A percentile compares a stretch with the other conserved stretches of the same genome.
Conservation (phyloP, 2,329 filamentous ascomycete species). For the Penicillium olsonii region DNA sequence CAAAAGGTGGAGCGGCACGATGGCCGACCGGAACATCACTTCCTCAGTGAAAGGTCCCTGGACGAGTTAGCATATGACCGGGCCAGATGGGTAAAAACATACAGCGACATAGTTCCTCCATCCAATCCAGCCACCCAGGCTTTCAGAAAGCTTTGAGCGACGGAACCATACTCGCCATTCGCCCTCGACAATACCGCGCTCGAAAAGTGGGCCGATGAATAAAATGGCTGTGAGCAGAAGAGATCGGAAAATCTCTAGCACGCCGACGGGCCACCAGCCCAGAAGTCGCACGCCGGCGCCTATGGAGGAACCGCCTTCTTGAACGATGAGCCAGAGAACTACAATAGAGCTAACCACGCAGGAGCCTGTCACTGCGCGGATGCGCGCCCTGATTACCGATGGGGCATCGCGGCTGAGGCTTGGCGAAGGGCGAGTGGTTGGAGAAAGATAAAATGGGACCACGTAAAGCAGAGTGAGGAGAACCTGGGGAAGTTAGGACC, state of each 20-base stretch:
- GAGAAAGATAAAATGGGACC: conserved; percentile 82
- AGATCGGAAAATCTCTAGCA: conserved; percentile 63
- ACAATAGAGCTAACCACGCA: conserved; percentile 67
- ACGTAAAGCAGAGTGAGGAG: conserved; percentile 89
- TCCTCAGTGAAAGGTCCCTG: conserved; percentile 90
- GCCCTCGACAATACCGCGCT: conserved; percentile 71
- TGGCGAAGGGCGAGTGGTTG: conserved; percentile 75
- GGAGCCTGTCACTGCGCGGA: conserved; percentile 75
- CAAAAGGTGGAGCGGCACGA: conserved; percentile 78
- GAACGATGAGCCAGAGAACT: conserved; percentile 67
- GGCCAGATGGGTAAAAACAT: conserved; percentile 39
- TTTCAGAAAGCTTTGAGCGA: conserved; percentile 57
- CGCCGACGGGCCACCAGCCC: conserved; percentile 76
- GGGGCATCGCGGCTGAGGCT: conserved; percentile 82
- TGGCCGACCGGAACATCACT: conserved; percentile 84
- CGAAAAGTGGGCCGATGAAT: conserved; percentile 83
- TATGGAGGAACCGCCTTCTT: conserved; percentile 52
- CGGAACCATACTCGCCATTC: conserved; percentile 66
- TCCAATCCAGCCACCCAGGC: conserved; percentile 72
- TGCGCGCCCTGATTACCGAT: conserved; percentile 82
- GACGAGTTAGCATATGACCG: conserved; percentile 1
- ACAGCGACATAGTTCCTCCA: conserved; percentile 89
- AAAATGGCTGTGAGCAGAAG: conserved; percentile 74
- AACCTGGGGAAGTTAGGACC: conserved; percentile 51
- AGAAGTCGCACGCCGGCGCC: conserved; percentile 66